phyloP scores from a whole-genome alignment of 164 flowering plant genomes.

The Saururus chinensis region DNA sequence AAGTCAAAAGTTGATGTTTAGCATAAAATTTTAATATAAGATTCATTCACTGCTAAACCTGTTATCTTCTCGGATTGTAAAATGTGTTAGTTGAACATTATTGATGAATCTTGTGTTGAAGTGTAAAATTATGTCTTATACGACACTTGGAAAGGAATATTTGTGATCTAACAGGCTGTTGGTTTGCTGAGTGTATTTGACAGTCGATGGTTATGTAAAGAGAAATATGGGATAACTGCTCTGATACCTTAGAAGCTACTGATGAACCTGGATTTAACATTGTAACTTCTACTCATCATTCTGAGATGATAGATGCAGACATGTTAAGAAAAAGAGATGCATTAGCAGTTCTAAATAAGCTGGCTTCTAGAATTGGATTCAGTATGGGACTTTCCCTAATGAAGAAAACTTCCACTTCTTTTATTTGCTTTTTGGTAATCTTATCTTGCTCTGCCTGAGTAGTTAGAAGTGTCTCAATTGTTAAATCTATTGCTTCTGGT shows the following conservation, averaged over 20 bases:
- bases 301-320: slow-evolving; percentile 45
- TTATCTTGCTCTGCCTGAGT: neutral
- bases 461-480: too few species aligned
- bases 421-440: neutral
- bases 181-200: too few species aligned
- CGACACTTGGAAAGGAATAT: neutral
- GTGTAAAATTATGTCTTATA: too few species aligned
- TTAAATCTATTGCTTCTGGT: too few species aligned
- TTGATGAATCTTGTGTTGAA: neutral
- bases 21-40: neutral
- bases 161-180: too few species aligned
- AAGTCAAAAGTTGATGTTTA: slow-evolving; percentile 24
- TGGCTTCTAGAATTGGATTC: slow-evolving; percentile 22
- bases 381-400: neutral
- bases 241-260: slow-evolving; percentile 45
- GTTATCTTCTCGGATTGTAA: too few species aligned
- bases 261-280: slow-evolving; percentile 16
- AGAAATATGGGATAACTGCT: slow-evolving; percentile 86
- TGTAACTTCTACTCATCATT: slow-evolving; percentile 11
- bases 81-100: neutral
- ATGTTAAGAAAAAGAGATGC: too few species aligned
- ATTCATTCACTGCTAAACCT: too few species aligned
- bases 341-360: too few species aligned
- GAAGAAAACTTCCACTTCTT: neutral
- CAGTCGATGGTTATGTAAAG: slow-evolving; percentile 67